Evolutionary conservation across 805 yeast genomes (phyloP), one percentile per base, ranked within the genome.

Genomic region (Wickerhamomyces tratensis): DNA sequence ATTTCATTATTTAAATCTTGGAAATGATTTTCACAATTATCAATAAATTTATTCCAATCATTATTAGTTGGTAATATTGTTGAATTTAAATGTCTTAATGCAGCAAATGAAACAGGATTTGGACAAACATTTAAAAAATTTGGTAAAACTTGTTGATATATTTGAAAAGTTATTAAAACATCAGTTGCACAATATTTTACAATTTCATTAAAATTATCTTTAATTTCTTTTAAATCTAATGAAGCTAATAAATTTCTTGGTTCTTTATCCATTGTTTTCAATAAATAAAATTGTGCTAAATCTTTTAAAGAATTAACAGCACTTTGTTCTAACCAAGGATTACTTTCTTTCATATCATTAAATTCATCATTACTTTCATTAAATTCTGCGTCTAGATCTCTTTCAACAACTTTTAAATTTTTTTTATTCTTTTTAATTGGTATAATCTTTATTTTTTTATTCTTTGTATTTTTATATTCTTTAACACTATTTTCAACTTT

Each of bases 31-130:
- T 93, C 98, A 2, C 96, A 77, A 3, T 62, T 68, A 6, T 69
- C 60, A n/a, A 89, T 63, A 53, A 87, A 93, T 3, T 71, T 57
- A 12, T 77, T 68, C 98, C 98, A 93, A 12, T 64, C 52, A 12
- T 72, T 60, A 14, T 83, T 76, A 0, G 95, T 82, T 1, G 99
- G 96, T 36, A 94, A 63, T 39, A 89, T 76, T 38, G 85, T 74
- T 20, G 82, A 71, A 9, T 88, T 79, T 54, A 93, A 66, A 43
- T 77, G 81, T 49, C 82, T 70, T 38, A 93, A 64, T 2, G 96
- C 96, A 1, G 93, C 89, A 64, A 89, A 83, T 13, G 95, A 85
- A 2, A 91, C 95, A 0, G 98, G 97, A 61, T 93, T 98, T 0
- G 98, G 96, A 37, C 89, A 78, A 40, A 77, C 72, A 31, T 66